Conservation (phyloP, 2,329 filamentous ascomycete genomes). For the Pyricularia pennisetigena region DNA sequence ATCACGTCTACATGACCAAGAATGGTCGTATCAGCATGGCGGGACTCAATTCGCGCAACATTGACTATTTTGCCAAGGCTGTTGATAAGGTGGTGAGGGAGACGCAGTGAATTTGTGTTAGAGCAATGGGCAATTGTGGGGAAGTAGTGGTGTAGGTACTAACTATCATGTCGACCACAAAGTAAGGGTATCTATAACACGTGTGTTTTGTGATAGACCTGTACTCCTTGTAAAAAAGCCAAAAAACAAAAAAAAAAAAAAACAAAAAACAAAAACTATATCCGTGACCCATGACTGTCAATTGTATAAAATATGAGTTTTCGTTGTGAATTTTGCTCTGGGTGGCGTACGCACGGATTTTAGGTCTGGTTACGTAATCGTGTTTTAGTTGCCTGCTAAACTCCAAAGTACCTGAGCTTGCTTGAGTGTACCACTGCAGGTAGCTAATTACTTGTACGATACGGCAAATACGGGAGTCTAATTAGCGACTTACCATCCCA, state of each 20-base stretch:
- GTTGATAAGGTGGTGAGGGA: constrained; percentile 74
- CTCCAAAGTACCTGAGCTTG: too few species aligned
- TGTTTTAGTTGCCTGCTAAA: not conserved
- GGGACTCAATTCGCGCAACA: constrained; percentile 83
- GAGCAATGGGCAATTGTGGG: not conserved
- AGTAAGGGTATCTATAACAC: not conserved
- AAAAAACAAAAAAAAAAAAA: not conserved
- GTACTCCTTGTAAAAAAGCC: not conserved
- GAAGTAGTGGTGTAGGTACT: not conserved
- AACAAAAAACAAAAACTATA: not conserved
- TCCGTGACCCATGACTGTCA: too few species aligned
- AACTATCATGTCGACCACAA: not conserved
- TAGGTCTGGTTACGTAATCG: not conserved
- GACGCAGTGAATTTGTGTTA: constrained; percentile 8
- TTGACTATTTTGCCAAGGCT: constrained; percentile 87
- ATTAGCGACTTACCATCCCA: not conserved
- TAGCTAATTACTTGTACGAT: not conserved
- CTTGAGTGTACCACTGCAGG: too few species aligned
- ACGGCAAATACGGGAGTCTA: not conserved
- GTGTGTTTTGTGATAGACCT: not conserved
- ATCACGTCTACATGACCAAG: constrained; percentile 88
- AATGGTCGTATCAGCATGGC: constrained; percentile 98
- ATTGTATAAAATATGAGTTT: not conserved
- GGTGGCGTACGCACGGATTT: not conserved
- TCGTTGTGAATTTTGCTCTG: not conserved